Evolutionary conservation across 2,329 filamentous ascomycete species (phyloP).

Genomic region (Aureobasidium sp.): DNA sequence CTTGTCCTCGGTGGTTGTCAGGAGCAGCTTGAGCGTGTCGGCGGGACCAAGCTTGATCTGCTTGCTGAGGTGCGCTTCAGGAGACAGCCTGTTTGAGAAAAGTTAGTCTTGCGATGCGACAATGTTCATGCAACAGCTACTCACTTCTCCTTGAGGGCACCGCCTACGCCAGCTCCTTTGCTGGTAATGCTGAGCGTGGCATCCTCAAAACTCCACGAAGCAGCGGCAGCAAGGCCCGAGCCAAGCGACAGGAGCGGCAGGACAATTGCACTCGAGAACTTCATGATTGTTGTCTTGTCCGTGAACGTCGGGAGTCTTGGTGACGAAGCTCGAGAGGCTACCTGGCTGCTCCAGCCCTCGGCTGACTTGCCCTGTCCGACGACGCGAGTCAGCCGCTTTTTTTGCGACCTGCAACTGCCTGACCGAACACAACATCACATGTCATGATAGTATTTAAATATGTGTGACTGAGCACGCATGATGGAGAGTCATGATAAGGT

Average conservation of each 20-base stretch:
- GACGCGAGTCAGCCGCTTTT: neutral
- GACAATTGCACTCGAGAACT: slow-evolving; percentile 20
- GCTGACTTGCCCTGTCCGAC: neutral
- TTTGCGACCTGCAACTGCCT: neutral
- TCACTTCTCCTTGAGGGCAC: slow-evolving; percentile 53
- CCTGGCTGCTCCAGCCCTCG: slow-evolving; percentile 6
- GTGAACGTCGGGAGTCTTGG: neutral
- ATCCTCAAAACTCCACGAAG: slow-evolving; percentile 68
- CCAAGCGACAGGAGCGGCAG: slow-evolving; percentile 21
- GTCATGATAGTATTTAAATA: neutral
- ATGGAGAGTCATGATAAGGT: neutral
- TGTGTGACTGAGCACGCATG: neutral
- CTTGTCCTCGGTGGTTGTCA: slow-evolving; percentile 75
- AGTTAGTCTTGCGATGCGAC: slow-evolving; percentile 14
- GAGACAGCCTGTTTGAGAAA: slow-evolving; percentile 31
- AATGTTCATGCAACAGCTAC: neutral
- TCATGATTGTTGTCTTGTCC: slow-evolving; percentile 23
- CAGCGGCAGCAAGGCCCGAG: slow-evolving; percentile 39
- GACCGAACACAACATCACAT: neutral
- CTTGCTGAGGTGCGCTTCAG: slow-evolving; percentile 54
- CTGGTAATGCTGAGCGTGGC: slow-evolving; percentile 58
- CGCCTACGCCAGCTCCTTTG: slow-evolving; percentile 50
- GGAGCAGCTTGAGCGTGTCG: slow-evolving; percentile 72
- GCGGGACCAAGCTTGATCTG: slow-evolving; percentile 30
- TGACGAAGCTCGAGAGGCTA: slow-evolving; percentile 16